phyloP scores from a whole-genome alignment of 2,329 filamentous ascomycete genomes.

The Graphilbum sp. region DNA sequence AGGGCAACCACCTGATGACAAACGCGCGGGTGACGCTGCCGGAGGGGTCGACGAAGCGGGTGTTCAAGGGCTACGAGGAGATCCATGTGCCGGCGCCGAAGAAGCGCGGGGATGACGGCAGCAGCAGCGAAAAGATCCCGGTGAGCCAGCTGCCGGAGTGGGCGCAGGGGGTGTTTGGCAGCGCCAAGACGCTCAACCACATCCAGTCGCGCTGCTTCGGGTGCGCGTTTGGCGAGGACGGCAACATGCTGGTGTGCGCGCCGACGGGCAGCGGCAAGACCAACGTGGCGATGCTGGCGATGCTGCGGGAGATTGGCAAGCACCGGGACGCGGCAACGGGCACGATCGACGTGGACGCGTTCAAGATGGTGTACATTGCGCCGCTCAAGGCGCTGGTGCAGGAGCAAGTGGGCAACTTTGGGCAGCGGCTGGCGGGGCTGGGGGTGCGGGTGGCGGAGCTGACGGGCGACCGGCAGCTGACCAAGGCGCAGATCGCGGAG shows the following conservation, averaged over 20 bases:
- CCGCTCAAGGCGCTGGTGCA: conserved; percentile 91
- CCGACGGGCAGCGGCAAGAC: conserved; percentile 97
- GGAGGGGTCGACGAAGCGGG: conserved; percentile 85
- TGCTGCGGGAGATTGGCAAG: conserved; percentile 92
- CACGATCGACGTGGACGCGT: conserved; percentile 88
- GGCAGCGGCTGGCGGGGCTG: conserved; percentile 75
- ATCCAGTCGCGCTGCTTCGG: conserved; percentile 92
- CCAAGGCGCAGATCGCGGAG: conserved; percentile 94
- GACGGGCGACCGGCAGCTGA: conserved; percentile 93
- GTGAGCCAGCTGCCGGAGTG: conserved; percentile 84
- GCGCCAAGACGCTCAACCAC: conserved; percentile 75
- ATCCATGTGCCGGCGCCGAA: conserved; percentile 94
- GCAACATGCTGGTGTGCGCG: conserved; percentile 95
- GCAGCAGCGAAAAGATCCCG: conserved; percentile 60
- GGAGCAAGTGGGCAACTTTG: conserved; percentile 96
- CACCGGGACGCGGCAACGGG: conserved; percentile 76
- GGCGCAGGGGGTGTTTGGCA: conserved; percentile 74
- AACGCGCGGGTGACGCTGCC: conserved; percentile 89
- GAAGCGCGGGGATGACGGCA: conserved; percentile 63
- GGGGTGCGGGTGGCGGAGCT: conserved; percentile 90
- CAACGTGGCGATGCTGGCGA: conserved; percentile 94
- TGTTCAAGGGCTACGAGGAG: conserved; percentile 96
- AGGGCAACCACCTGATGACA: conserved; percentile 99
- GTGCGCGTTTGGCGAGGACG: conserved; percentile 80
- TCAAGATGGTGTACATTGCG: conserved; percentile 97